Evolutionary conservation across 495 filamentous ascomycete species (phyloP), one percentile per base, ranked within the genome.

Genomic region (Penicillium goetzii): DNA sequence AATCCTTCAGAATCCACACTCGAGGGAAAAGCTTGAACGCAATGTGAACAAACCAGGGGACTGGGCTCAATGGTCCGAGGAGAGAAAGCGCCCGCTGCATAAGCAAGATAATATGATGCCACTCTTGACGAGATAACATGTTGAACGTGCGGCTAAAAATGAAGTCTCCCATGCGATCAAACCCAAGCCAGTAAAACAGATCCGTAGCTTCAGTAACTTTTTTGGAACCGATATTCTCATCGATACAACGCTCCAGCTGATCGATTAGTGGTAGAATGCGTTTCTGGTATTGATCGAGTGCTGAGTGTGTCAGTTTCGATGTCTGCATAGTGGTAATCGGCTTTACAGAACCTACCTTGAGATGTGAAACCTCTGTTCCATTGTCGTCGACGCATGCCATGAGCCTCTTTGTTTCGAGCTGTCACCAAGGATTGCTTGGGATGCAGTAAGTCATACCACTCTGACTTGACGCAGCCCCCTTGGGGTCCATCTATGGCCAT

Each of bases 391-490:
- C 78, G 68, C 1, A 26, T 34, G 19, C 58, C 69, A 60, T 82
- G 78, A 0, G 64, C 33, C 0, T 64, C 45, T 4, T 63, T 56
- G 47, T 73, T 65, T 0, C 81, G 75, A 21, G 73, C 70, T 43
- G 78, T 81, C 30, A 77, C 68, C 4, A 81, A 66, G 17, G 78
- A 75, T 19, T 59, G 65, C n/a, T 68, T 66, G 0, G 81, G 81
- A 50, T 72, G 66, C 0, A 79, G 60, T 2, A 80, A 63, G 19
- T 81, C 80, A 58, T 84, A 83, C 79, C 80, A 83, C 1, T 72
- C 70, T 3, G 78, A 71, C 55, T 80, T 81, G 33, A 64, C 74
- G 38, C 69, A 78, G 11, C 68, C 61, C 9, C 49, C 70, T 10
- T 59, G 30, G 0, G 76, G 74, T 0, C 76, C 77, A 51, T 77